phyloP scores from a whole-genome alignment of 345 rosid genomes.

The Dovyalis caffra region DNA sequence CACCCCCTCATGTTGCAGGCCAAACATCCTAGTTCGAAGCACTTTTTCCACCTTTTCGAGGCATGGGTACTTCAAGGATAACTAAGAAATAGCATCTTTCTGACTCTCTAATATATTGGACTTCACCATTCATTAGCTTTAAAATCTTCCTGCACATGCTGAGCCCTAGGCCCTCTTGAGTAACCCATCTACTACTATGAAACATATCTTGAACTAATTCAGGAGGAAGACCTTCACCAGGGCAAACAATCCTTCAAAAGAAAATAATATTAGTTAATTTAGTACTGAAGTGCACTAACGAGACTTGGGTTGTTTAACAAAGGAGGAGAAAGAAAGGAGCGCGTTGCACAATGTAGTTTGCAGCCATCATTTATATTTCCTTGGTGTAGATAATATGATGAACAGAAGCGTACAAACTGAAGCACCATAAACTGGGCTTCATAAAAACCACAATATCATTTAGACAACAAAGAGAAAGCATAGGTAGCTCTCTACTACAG shows the following conservation, averaged over 20 bases:
- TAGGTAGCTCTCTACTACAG: neutral
- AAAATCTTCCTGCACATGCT: slow-evolving; percentile 90
- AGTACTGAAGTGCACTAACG: neutral
- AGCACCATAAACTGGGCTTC: neutral
- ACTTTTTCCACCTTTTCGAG: slow-evolving; percentile 33
- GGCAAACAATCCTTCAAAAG: slow-evolving; percentile 76
- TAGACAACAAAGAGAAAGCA: neutral
- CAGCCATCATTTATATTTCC: neutral
- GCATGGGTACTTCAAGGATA: slow-evolving; percentile 63
- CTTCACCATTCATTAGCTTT: slow-evolving; percentile 86
- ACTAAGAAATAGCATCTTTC: slow-evolving; percentile 76
- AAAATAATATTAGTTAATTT: neutral
- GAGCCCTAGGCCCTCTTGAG: slow-evolving; percentile 86
- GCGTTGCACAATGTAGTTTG: neutral
- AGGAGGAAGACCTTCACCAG: slow-evolving; percentile 91
- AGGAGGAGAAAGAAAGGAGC: neutral
- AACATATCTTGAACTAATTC: slow-evolving; percentile 95
- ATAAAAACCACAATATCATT: neutral
- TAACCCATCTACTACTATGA: slow-evolving; percentile 70
- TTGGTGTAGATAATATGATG: neutral
- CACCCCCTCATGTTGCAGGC: slow-evolving; percentile 9
- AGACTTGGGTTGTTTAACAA: neutral
- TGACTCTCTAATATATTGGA: slow-evolving; percentile 80
- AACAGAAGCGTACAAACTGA: neutral
- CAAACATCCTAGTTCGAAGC: slow-evolving; percentile 24